phyloP scores from a whole-genome alignment of 1,284 basidiomycete genomes.

The Tetrapyrgos nigripes region DNA sequence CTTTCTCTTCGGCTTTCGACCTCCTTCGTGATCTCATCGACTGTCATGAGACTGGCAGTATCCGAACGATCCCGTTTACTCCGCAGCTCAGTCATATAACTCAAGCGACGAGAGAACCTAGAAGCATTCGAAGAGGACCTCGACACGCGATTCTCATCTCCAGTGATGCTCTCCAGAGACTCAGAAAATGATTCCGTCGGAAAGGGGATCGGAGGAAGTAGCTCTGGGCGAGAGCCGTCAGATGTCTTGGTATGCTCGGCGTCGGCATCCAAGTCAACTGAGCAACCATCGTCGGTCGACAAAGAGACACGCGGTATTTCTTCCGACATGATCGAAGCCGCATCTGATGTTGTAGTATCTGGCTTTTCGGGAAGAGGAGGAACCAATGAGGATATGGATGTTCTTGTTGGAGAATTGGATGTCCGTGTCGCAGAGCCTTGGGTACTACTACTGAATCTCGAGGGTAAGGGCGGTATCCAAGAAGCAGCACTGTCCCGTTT shows the following conservation, averaged over 20 bases:
- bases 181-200: slow-evolving; percentile 81
- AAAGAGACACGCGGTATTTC: slow-evolving; percentile 72
- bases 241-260: slow-evolving; percentile 35
- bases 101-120: slow-evolving; percentile 68
- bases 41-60: slow-evolving; percentile 90
- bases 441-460: slow-evolving; percentile 75
- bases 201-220: slow-evolving; percentile 84
- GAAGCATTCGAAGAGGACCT: slow-evolving; percentile 61
- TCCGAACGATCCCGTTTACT: slow-evolving; percentile 87
- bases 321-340: slow-evolving; percentile 41
- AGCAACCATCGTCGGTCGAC: slow-evolving; percentile 71
- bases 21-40: slow-evolving; percentile 97
- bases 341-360: slow-evolving; percentile 29
- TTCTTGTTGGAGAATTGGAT: slow-evolving; percentile 47
- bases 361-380: slow-evolving; percentile 49
- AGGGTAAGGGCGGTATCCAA: slow-evolving; percentile 43
- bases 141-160: slow-evolving; percentile 30
- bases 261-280: slow-evolving; percentile 59
- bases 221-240: slow-evolving; percentile 51
- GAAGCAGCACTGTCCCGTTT: slow-evolving; percentile 57
- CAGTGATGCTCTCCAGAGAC: slow-evolving; percentile 66
- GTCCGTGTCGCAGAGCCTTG: slow-evolving; percentile 57
- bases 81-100: slow-evolving; percentile 79
- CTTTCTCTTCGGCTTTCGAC: slow-evolving; percentile 84
- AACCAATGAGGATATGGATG: slow-evolving; percentile 53